Evolutionary conservation across 2,329 filamentous ascomycete species (phyloP), one percentile per base, ranked within the genome.

Genomic region (Tolypocladium tundrense): DNA sequence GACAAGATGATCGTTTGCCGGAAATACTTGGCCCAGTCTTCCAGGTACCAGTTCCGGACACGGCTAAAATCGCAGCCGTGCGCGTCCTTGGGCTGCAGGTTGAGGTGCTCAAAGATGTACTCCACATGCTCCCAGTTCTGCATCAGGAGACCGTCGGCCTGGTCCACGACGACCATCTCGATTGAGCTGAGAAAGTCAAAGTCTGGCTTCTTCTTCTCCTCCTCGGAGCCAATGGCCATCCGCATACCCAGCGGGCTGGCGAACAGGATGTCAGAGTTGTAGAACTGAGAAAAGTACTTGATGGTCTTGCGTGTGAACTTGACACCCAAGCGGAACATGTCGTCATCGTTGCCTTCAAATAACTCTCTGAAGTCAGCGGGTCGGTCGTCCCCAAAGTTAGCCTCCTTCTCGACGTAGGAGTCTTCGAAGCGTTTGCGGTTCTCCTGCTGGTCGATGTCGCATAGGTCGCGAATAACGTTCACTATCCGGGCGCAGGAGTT

Each of bases 71-170:
- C 94, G 67, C 91, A 96, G 63, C 89, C 92, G 71, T 97, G 92
- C 1, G 90, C 84, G 65, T 96, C 90, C 67, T 88, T 90, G 42
- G 94, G 93, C 66, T 96, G 90, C 27, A 88, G 79, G 70, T 99
- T 99, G 61, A 99, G 82, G 70, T 96, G 90, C 61, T 90, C 86
- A 68, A 97, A 92, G 65, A 97, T 88, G 70, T 89, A 90, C 70
- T 95, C 90, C 60, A 97, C 84, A 69, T 99, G 93, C 67, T 97
- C 91, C 92, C 93, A 97, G 71, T 96, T 97, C 72, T 99, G 94
- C 91, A 97, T 97, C 10, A 96, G 83, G 48, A 97, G 82, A 0
- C 91, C 91, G 72, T 97, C 92, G 14, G 91, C 88, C 73, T 97
- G 92, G 70, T 99, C 94, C 60, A 96, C 80, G 53, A 97, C 80